Evolutionary conservation across 306 rosid genomes (phyloP), one percentile per base, ranked within the genome.

Genomic region (Spatholobus suberectus): DNA sequence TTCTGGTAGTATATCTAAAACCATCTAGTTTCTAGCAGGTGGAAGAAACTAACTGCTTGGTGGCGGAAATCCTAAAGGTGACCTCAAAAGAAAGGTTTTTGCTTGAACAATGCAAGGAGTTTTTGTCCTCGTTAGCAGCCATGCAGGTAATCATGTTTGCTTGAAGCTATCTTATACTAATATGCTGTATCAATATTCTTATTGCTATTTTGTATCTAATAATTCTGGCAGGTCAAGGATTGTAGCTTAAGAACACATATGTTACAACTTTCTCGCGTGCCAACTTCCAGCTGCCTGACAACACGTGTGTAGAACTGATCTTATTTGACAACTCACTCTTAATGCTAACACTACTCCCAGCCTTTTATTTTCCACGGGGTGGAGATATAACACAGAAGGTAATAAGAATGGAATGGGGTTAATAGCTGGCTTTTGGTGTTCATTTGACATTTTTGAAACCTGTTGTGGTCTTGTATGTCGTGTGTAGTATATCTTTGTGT

Each of bases 221-320:
- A 24, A 62, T 38, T 73, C 17, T 18, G 43, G 69, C 89, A 93
- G 98, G 93, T 93, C 76, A 90, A 89, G 89, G 97, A 93, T 75
- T 93, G 97, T 90, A 93, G 96, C 91, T 82, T 93, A 85, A 82
- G 96, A 93, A 90, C 98, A 2, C 98, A 93, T 84, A 70, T 66
- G 80, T 83, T 91, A 86, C 98, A 93, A 87, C 87, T 90, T 70
- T 83, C 87, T 69, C 91, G 90, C 8, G 89, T 89, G 43, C 89
- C 90, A 32, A 86, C 87, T 76, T 80, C 90, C 34, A 72, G 90
- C 90, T 72, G 87, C 91, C 91, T 85, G 92, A 91, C 92, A 80
- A 90, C 93, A 89, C 92, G 66, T 89, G 94, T 87, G 90, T 92
- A 94, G 95, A 88, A 88, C 87, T 92, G 97, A 92, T 92, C 86